Evolutionary conservation across 257 asterid species (phyloP), one percentile per base, ranked within the genome.

Genomic region (Lithospermum erythrorhizon): DNA sequence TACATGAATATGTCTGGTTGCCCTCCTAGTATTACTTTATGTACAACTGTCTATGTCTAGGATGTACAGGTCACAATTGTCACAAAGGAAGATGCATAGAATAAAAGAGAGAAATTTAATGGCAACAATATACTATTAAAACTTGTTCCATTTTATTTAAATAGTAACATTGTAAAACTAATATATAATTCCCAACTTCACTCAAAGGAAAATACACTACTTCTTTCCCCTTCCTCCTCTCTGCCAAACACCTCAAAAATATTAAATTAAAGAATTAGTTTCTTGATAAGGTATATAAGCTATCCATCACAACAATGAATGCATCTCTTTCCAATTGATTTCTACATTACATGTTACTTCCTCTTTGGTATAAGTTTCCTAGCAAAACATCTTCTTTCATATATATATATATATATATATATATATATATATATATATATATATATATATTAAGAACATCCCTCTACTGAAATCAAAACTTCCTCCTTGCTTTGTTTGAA

Each of bases 31-130:
- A 65, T 23, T 60, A 72, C 67, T 71, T 77, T 86, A 76, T 69
- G 78, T 89, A 84, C 97, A 86, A 79, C 94, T 89, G 95, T 80
- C 87, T 65, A 19, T 68, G 74, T 72, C 65, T 90, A 78, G 83
- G 73, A 78, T 63, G 65, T 65, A 83, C 88, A 68, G 59, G 76
- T 77, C 79, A 72, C 79, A 74, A 79, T 70, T 77, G 82, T 70
- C 79, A 56, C 66, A 59, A 45, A 57, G 52, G 55, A 54, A 29
- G 19, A 18, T 21, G 19, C 27, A 24, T 21, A 56, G 25, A 57
- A 21, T 15, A 21, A 10, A n/a, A 58, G 25, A 29, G 62, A 49
- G 29, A 32, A 14, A 22, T 30, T 18, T 49, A 6, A 61, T 10
- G 52, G 53, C 22, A 66, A 11, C 58, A 60, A 11, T 23, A 21